Evolutionary conservation across 23 red algal species (phyloP).

Genomic region (Cyanidium caldarium): DNA sequence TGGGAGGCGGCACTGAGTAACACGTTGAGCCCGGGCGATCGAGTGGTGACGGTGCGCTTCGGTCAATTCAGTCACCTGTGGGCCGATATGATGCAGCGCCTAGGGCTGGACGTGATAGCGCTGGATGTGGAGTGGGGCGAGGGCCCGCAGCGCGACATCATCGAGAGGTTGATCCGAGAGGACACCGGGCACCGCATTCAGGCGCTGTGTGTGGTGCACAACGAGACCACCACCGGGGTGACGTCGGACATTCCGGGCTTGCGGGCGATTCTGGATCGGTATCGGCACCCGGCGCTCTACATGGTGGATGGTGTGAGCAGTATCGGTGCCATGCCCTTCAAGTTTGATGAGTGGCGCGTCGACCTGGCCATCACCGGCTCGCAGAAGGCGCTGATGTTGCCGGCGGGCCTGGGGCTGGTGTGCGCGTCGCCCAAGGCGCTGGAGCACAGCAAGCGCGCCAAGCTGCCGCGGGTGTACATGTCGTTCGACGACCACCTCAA

Average conservation of each 20-base stretch:
- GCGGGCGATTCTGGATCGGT: conserved; percentile 14
- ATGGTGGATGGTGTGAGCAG: conserved; percentile 33
- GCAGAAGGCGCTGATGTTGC: conserved; percentile 33
- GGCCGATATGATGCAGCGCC: conserved; percentile 42
- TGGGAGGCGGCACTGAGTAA: conserved; percentile 35
- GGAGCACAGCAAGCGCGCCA: neutral
- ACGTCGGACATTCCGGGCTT: conserved; percentile 16
- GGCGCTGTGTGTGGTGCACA: conserved; percentile 27
- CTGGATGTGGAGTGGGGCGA: conserved; percentile 47
- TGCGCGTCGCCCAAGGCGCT: conserved; percentile 23
- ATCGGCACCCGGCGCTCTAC: conserved; percentile 18
- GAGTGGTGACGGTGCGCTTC: conserved; percentile 25
- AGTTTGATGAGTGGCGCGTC: conserved; percentile 33
- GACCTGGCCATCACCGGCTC: conserved; percentile 35
- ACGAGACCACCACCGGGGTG: conserved; percentile 36
- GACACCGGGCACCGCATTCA: conserved; percentile 19
- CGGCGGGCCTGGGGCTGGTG: conserved; percentile 26
- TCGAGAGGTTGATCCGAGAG: neutral
- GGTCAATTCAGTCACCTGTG: conserved; percentile 39
- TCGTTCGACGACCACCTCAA: conserved; percentile 20
- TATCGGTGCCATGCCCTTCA: conserved; percentile 26
- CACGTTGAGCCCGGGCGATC: conserved; percentile 11
- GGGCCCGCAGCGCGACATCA: conserved; percentile 1
- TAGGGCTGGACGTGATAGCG: conserved; percentile 16
- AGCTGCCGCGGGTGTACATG: conserved; percentile 13